Evolutionary conservation across 805 yeast species (phyloP), one percentile per base, ranked within the genome.

Genomic region (Metschnikowia corniflorae): DNA sequence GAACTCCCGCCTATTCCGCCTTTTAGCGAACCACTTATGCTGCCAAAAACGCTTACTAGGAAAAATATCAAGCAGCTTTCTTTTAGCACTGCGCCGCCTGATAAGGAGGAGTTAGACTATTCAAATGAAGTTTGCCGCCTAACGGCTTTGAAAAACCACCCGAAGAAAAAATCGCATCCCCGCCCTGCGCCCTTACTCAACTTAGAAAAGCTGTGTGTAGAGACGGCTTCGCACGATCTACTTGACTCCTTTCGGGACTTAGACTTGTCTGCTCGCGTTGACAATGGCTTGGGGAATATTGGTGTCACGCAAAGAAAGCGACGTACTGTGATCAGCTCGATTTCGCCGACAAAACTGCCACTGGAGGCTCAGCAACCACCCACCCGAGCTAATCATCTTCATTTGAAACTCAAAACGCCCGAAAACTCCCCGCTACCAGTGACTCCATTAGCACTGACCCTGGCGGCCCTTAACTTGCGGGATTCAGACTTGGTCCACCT

Each of bases 401-500:
- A 19, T 16, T 15, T 12, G n/a, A 25, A 31, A 3, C 26, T 7
- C 7, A 16, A n/a, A 7, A 14, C 29, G 12, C 24, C 33, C 10
- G 26, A 29, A 13, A 21, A 21, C 17, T 23, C 36, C 26, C 44
- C 49, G n/a, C 39, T 27, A 23, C 48, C 48, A 17, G 33, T 49
- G 13, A 52, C 65, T 15, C 71, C 71, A 3, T 45, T 61, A 10
- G 53, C 65, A 18, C 58, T 71, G 17, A 62, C 68, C 1, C 35
- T 40, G 26, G 42, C 63, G 2, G 32, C 58, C 12, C 38, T 63
- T 16, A 55, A 51, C 29, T 50, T 68, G 22, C 54, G 57, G 35
- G 62, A 55, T 44, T 78, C 78, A 28, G 96, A 93, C 53, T 61
- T 93, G 17, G 76, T 88, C 12, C 77, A 80, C 22, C 58, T 93